Evolutionary conservation across 345 rosid genomes (phyloP), one percentile per base, ranked within the genome.

Genomic region (Eucalyptus brandiana): DNA sequence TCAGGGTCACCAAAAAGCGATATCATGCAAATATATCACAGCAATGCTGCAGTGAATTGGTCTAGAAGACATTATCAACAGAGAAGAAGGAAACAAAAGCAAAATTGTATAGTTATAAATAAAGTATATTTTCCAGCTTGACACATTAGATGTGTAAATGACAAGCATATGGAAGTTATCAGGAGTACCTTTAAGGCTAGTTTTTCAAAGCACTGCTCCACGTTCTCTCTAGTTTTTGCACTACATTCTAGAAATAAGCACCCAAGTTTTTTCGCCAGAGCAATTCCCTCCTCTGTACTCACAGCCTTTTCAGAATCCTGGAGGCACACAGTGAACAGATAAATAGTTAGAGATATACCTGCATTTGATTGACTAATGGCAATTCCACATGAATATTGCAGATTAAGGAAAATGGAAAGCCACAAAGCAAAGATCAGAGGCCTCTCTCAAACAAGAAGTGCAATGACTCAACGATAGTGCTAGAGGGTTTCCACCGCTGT

Each of bases 221-320:
- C 98, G 37, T 97, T 98, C 91, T 93, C 93, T 91, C 98, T 92
- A 72, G 99, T 97, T 93, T 92, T 96, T 87, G 98, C 99, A 90
- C 99, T 98, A 87, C 99, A 97, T 89, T 98, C 99, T 32, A 96
- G 94, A 90, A 96, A 96, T 92, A 94, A 67, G 72, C 96, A 94
- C 44, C 97, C 96, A 44, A 91, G 95, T 89, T 95, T 96, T 93
- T 96, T 93, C 2, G 99, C 99, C 76, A 98, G 93, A 58, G 94
- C 93, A 40, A 93, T 88, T 86, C 99, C 99, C 91, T 98, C 99
- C 89, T 96, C 98, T 90, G 95, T 94, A 80, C 96, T 97, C 21
- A 98, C 99, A 89, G 45, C 97, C 92, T 96, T 95, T 88, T 97
- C 99, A 54, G 98, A 94, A 32, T 95, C 99, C 99, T 98, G 95